phyloP scores from a whole-genome alignment of 73 alveolate genomes.

The Symbiodinium pilosum region DNA sequence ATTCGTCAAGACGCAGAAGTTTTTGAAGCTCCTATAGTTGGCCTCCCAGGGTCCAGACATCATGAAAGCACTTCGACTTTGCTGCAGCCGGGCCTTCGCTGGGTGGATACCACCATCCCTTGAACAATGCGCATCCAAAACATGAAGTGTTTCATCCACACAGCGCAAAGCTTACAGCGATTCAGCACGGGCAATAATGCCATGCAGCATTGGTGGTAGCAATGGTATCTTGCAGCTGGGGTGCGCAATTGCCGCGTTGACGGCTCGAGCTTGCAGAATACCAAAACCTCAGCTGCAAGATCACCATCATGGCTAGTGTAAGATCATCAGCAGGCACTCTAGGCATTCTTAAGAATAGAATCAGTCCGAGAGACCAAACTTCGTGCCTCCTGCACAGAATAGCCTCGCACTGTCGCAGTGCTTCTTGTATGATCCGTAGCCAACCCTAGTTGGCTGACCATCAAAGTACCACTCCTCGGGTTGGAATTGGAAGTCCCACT shows the following conservation, averaged over 20 bases:
- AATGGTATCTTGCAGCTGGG: background rate
- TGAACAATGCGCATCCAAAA: background rate
- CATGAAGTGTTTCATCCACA: no score
- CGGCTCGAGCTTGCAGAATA: conserved; percentile 17
- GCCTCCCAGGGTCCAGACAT: background rate
- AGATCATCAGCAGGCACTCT: no score
- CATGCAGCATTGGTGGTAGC: background rate
- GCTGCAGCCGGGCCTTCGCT: background rate
- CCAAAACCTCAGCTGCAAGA: background rate
- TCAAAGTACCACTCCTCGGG: conserved; percentile 3
- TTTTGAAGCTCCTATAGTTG: conserved; percentile 7
- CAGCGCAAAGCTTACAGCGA: no score
- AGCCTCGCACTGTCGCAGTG: background rate
- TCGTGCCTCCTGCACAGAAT: conserved; percentile 9
- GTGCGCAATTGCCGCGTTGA: background rate
- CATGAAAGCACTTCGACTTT: no score
- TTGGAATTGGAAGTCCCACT: background rate
- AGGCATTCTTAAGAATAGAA: no score
- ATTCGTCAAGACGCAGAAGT: background rate
- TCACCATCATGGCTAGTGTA: no score
- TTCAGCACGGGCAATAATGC: background rate
- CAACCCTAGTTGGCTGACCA: background rate
- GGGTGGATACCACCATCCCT: background rate
- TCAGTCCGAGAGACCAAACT: background rate
- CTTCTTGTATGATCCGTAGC: background rate